Evolutionary conservation across 2,329 filamentous ascomycete species (phyloP).

Genomic region (Chaetomium olivaceum): DNA sequence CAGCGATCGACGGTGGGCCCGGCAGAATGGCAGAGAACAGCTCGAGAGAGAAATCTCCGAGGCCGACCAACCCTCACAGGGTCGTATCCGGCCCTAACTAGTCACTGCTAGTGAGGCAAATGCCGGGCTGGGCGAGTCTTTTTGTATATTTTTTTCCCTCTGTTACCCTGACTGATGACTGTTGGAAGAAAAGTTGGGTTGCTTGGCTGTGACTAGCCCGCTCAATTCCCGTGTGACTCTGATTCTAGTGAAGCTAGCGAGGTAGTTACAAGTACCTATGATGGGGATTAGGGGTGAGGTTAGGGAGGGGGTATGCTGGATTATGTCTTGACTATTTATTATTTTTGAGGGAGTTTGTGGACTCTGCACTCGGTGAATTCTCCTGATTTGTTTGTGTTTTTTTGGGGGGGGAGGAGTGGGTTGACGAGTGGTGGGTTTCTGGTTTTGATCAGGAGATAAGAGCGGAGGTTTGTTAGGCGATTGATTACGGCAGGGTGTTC

Average conservation of each 20-base stretch:
- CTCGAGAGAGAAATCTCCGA: neutral
- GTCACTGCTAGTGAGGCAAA: neutral
- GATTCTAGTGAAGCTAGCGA: no score
- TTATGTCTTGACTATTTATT: neutral
- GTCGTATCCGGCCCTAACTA: neutral
- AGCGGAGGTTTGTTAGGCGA: neutral
- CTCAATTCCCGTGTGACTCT: neutral
- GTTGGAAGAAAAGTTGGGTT: neutral
- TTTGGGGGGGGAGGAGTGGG: no score
- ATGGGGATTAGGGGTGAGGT: no score
- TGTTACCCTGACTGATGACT: neutral
- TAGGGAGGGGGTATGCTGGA: neutral
- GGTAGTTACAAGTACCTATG: no score
- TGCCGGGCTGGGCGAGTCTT: neutral
- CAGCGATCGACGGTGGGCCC: neutral
- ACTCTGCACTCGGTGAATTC: neutral
- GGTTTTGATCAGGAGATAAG: neutral
- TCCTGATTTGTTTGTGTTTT: neutral
- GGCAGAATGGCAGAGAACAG: neutral
- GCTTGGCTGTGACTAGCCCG: no score
- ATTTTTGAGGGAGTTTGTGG: neutral
- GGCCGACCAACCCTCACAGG: neutral
- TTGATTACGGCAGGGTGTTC: neutral
- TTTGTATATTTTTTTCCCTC: neutral
- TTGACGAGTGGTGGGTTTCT: neutral